These are phyloP conservation scores for Lipomyces sp. DNA, from an alignment of 805 yeast species.

Conservation along the genomic window DNA sequence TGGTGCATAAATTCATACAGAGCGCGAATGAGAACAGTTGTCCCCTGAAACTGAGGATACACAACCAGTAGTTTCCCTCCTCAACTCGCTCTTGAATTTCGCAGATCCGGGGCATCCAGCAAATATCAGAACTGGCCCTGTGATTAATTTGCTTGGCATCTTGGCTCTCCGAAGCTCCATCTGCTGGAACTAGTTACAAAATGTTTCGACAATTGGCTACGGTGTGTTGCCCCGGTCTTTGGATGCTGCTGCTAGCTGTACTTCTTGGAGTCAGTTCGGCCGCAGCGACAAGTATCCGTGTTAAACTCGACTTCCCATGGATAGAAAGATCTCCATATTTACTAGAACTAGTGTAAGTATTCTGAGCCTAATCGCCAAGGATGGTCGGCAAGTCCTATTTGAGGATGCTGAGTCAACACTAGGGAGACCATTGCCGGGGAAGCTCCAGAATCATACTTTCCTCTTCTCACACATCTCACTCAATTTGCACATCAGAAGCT, in stretches of 20 bases:
- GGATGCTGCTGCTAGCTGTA: background rate
- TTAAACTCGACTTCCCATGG: conserved; percentile 30
- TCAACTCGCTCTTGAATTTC: background rate
- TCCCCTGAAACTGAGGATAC: background rate
- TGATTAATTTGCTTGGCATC: background rate
- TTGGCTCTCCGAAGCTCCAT: background rate
- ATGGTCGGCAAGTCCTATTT: too few species aligned
- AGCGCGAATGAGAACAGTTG: background rate
- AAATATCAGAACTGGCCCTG: background rate
- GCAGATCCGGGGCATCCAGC: background rate
- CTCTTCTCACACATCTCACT: conserved; percentile 41
- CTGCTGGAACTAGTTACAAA: background rate
- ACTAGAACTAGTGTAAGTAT: conserved; percentile 32
- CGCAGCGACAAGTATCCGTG: conserved; percentile 23
- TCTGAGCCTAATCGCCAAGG: too few species aligned
- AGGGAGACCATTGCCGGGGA: conserved; percentile 46
- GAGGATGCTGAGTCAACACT: background rate
- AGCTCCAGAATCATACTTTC: conserved; percentile 44
- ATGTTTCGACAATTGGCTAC: background rate
- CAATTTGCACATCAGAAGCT: conserved; percentile 33
- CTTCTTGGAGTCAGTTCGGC: conserved; percentile 2
- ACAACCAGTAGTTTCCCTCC: background rate
- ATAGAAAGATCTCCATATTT: conserved; percentile 30
- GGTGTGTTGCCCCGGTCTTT: background rate
- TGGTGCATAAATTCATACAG: too few species aligned